Conservation (phyloP, 2,329 filamentous ascomycete species). For the Parafenestella ontariensis region DNA sequence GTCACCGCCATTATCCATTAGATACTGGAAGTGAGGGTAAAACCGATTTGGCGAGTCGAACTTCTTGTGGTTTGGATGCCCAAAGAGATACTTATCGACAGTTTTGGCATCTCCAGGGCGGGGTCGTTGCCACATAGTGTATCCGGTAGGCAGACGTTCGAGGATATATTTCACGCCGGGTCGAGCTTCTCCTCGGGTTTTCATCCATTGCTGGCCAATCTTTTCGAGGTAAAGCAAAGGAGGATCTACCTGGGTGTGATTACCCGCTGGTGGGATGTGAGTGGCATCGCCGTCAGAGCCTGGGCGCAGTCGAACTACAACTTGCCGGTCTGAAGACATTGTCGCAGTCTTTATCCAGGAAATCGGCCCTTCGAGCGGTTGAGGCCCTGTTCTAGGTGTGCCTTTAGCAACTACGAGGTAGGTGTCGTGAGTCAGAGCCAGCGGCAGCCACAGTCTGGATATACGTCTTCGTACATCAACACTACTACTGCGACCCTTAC, state of each 20-base stretch:
- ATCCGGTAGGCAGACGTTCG: conserved; percentile 62
- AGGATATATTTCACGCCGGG: conserved; percentile 57
- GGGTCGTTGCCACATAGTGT: conserved; percentile 58
- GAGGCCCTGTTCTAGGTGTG: neutral
- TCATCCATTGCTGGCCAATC: conserved; percentile 58
- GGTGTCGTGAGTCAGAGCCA: neutral
- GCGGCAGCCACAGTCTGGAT: too few relatives aligned
- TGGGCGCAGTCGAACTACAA: conserved; percentile 32
- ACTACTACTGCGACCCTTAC: too few relatives aligned
- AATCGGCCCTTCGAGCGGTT: neutral
- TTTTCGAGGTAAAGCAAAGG: conserved; percentile 55
- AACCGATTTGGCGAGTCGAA: conserved; percentile 64
- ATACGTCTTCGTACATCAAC: too few relatives aligned
- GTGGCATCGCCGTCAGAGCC: conserved; percentile 47
- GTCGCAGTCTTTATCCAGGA: too few relatives aligned
- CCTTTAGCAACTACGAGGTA: too few relatives aligned
- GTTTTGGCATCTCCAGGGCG: conserved; percentile 51
- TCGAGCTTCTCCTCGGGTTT: conserved; percentile 47
- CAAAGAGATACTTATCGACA: conserved; percentile 64
- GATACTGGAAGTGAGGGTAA: conserved; percentile 63
- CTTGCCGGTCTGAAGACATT: conserved; percentile 2
- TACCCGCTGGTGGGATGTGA: conserved; percentile 28
- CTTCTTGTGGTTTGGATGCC: conserved; percentile 59
- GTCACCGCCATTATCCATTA: conserved; percentile 58
- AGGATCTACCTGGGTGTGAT: conserved; percentile 49